A percentile compares a stretch with the other conserved stretches of the same genome.
Conservation (phyloP, 495 filamentous ascomycete species). For the Delitschia confertaspora region DNA sequence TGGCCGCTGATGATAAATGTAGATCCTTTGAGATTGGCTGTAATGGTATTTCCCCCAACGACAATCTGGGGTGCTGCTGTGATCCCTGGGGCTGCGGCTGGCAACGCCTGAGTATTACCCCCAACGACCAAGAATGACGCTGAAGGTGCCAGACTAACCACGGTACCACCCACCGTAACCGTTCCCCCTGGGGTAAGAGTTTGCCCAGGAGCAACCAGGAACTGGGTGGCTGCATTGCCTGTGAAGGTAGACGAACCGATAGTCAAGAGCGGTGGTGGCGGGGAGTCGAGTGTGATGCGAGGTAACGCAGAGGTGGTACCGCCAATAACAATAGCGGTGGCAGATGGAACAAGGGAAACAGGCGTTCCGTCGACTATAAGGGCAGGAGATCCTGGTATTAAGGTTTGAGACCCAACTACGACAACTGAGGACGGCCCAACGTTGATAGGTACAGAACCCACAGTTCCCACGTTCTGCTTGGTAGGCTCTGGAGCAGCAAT, state of each 20-base stretch:
- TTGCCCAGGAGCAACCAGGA: slow-evolving; percentile 25
- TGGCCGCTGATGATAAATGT: slow-evolving; percentile 15
- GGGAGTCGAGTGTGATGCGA: slow-evolving; percentile 2
- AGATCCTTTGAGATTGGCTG: slow-evolving; percentile 1
- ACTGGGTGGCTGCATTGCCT: slow-evolving; percentile 34
- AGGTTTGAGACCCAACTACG: slow-evolving; percentile 24
- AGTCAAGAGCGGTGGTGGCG: slow-evolving; percentile 30
- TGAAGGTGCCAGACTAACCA: slow-evolving; percentile 18
- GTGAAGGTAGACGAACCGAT: slow-evolving; percentile 30
- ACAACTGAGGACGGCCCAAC: slow-evolving; percentile 17
- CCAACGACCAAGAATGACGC: slow-evolving; percentile 28
- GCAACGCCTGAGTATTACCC: slow-evolving; percentile 25
- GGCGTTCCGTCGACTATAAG: slow-evolving; percentile 26
- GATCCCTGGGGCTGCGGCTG: slow-evolving; percentile 7
- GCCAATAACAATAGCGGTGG: slow-evolving; percentile 23
- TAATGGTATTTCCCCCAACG: slow-evolving; percentile 14
- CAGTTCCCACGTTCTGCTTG: slow-evolving; percentile 9
- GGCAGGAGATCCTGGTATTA: slow-evolving; percentile 25
- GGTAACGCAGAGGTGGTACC: slow-evolving; percentile 8
- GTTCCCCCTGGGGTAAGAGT: slow-evolving; percentile 31
- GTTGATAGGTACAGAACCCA: slow-evolving; percentile 13
- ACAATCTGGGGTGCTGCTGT: slow-evolving; percentile 21
- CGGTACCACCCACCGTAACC: slow-evolving; percentile 26
- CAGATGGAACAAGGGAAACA: slow-evolving; percentile 27
- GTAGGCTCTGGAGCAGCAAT: slow-evolving; percentile 4